Evolutionary conservation across 768 basidiomycete species (phyloP).

Genomic region (Gymnopilus junonius): DNA sequence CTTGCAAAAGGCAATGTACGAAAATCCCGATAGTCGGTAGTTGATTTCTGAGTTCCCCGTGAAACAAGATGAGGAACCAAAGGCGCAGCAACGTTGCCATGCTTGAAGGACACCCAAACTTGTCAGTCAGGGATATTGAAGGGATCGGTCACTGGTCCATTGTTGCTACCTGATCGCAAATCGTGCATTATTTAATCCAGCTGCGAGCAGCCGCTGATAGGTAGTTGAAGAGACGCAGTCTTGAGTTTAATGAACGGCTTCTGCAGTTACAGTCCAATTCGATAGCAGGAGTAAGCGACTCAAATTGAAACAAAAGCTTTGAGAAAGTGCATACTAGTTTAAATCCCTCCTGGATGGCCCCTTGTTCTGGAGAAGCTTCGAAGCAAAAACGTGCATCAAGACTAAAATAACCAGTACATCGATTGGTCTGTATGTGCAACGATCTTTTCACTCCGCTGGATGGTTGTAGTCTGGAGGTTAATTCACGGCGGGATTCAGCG

Average conservation of each 20-base stretch:
- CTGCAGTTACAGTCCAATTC: neutral
- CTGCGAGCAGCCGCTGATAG: neutral
- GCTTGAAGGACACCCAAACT: too few species aligned
- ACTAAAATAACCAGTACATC: neutral
- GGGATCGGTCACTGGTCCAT: too few species aligned
- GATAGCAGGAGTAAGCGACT: too few species aligned
- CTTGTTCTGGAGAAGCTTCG: neutral
- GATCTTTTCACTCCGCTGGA: neutral
- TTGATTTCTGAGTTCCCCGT: too few species aligned
- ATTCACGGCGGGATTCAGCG: neutral
- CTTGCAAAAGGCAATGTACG: too few species aligned
- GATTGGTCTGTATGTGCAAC: neutral
- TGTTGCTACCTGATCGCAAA: too few species aligned
- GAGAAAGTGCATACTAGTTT: neutral
- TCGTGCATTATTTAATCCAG: too few species aligned
- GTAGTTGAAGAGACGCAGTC: neutral
- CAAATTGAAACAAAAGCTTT: neutral
- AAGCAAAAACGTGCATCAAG: neutral
- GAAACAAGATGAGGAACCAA: too few species aligned
- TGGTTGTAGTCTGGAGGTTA: neutral
- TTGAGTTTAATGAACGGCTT: neutral
- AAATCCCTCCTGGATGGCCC: neutral
- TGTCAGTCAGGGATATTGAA: too few species aligned
- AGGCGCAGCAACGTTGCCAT: too few species aligned
- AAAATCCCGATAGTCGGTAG: too few species aligned